Evolutionary conservation across 352 stramenopile species (phyloP).

Genomic region (Pythium monospermum): DNA sequence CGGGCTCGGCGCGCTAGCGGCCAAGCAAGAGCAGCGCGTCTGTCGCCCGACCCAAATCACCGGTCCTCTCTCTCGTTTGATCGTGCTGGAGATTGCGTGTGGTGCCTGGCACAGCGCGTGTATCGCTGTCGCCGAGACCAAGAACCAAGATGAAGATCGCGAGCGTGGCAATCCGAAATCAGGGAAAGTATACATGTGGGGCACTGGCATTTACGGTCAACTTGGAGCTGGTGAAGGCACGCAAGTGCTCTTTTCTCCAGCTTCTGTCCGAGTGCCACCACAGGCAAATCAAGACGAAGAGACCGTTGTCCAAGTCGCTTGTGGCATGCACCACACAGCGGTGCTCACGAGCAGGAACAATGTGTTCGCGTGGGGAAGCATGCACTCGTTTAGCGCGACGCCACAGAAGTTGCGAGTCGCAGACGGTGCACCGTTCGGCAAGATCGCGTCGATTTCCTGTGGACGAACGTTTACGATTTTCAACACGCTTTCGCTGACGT

Average conservation of each 20-base stretch:
- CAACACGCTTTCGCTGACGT: slow-evolving; percentile 49
- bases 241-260: slow-evolving; percentile 44
- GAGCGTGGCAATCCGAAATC: not conserved
- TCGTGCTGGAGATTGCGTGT: slow-evolving; percentile 57
- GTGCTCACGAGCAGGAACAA: slow-evolving; percentile 43
- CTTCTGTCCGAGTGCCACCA: slow-evolving; percentile 27
- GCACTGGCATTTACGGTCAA: slow-evolving; percentile 69
- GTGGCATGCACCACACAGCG: slow-evolving; percentile 63
- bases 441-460: slow-evolving; percentile 58
- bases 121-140: slow-evolving; percentile 27
- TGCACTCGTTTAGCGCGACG: slow-evolving; percentile 35
- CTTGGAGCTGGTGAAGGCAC: slow-evolving; percentile 34
- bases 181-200: slow-evolving; percentile 55
- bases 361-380: slow-evolving; percentile 68
- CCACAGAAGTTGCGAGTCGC: slow-evolving; percentile 32
- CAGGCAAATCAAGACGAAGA: slow-evolving; percentile 37
- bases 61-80: slow-evolving; percentile 26
- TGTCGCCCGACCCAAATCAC: slow-evolving; percentile 30
- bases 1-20: slow-evolving; percentile 5
- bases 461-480: slow-evolving; percentile 72
- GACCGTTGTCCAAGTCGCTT: slow-evolving; percentile 36
- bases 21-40: slow-evolving; percentile 16
- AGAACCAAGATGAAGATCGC: slow-evolving; percentile 9
- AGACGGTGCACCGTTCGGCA: slow-evolving; percentile 31
- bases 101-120: slow-evolving; percentile 72